Percentiles rank a stretch among this genome's conserved stretches.
phyloP scores from a whole-genome alignment of 2,329 filamentous ascomycete species.

The Aureobasidium sp. region DNA sequence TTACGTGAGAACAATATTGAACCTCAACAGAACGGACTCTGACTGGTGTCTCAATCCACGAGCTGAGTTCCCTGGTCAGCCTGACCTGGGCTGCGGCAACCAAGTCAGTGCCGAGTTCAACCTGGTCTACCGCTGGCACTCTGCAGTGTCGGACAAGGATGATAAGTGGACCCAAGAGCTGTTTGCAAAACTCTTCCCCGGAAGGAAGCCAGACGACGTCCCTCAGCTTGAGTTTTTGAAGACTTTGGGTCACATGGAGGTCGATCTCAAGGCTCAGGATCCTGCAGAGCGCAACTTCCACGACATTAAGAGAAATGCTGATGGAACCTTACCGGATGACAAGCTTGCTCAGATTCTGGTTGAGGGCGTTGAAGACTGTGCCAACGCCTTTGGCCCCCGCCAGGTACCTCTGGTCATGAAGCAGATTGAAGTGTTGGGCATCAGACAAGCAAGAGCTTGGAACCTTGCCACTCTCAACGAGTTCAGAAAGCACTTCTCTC shows the following conservation, averaged over 20 bases:
- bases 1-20: slow-evolving; percentile 45
- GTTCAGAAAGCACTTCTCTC: slow-evolving; percentile 54
- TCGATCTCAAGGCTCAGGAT: slow-evolving; percentile 20
- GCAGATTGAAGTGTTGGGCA: slow-evolving; percentile 54
- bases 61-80: slow-evolving; percentile 28
- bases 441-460: slow-evolving; percentile 54
- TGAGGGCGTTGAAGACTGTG: slow-evolving; percentile 51
- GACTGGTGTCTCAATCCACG: slow-evolving; percentile 38
- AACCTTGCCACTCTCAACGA: slow-evolving; percentile 54
- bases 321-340: slow-evolving; percentile 49
- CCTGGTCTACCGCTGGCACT: slow-evolving; percentile 44
- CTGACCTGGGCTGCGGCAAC: slow-evolving; percentile 39
- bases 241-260: slow-evolving; percentile 22
- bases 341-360: slow-evolving; percentile 50
- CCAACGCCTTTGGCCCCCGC: slow-evolving; percentile 50
- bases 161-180: slow-evolving; percentile 37
- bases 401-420: slow-evolving; percentile 51
- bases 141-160: slow-evolving; percentile 35
- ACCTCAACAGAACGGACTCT: slow-evolving; percentile 36
- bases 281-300: slow-evolving; percentile 27
- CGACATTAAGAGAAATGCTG: slow-evolving; percentile 24
- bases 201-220: slow-evolving; percentile 17
- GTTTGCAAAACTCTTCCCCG: slow-evolving; percentile 26
- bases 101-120: slow-evolving; percentile 47
- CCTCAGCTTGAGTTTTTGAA: slow-evolving; percentile 22